Conservation (phyloP, 106 monocot species). For the Acorus gramineus region DNA sequence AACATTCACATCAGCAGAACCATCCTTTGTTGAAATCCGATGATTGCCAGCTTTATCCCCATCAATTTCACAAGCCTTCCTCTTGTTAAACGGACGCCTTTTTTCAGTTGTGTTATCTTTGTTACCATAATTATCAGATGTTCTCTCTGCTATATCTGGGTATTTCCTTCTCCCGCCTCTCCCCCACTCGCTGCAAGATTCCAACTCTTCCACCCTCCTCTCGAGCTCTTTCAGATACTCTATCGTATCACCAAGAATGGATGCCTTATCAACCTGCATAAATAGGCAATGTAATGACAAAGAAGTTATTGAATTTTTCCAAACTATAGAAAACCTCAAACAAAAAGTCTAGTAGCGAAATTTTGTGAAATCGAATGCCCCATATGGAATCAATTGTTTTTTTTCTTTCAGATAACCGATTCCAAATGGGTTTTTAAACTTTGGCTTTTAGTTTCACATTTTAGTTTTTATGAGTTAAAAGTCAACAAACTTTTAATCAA, state of each 20-base stretch:
- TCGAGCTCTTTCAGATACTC: slow-evolving; percentile 74
- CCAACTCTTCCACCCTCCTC: slow-evolving; percentile 57
- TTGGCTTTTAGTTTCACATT: too few relatives aligned
- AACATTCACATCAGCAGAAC: slow-evolving; percentile 33
- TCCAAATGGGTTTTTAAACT: too few relatives aligned
- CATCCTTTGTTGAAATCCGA: slow-evolving; percentile 22
- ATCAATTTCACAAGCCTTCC: slow-evolving; percentile 28
- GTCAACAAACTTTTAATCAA: too few relatives aligned
- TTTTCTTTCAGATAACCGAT: too few relatives aligned
- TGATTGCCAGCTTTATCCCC: slow-evolving; percentile 18
- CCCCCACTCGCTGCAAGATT: slow-evolving; percentile 33
- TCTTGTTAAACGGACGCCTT: slow-evolving; percentile 26
- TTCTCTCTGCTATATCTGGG: slow-evolving; percentile 43
- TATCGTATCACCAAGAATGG: slow-evolving; percentile 59
- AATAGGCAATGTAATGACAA: background rate
- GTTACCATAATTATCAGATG: slow-evolving; percentile 57
- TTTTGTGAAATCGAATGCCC: too few relatives aligned
- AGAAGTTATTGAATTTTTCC: too few relatives aligned
- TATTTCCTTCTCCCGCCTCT: slow-evolving; percentile 24
- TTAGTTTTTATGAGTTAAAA: too few relatives aligned
- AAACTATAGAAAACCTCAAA: too few relatives aligned
- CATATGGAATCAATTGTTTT: too few relatives aligned
- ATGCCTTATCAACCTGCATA: slow-evolving; percentile 59
- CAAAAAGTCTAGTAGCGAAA: too few relatives aligned
- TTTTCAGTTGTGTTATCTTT: slow-evolving; percentile 7